Conservation (phyloP, 495 filamentous ascomycete species). For the Hypoxylon trugodes region DNA sequence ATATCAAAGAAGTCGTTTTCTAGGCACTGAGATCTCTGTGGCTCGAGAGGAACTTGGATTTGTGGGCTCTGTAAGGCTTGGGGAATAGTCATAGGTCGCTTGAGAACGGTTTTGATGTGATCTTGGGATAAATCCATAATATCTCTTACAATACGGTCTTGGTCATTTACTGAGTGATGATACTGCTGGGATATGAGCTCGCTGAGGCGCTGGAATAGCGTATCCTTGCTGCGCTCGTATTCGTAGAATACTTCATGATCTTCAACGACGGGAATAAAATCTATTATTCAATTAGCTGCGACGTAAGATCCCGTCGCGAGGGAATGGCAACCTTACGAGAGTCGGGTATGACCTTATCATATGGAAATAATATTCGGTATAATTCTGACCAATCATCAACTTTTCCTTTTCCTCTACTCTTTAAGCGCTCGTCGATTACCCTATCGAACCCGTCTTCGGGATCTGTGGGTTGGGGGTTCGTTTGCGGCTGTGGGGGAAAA, state of each 20-base stretch:
- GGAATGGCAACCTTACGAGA: not conserved
- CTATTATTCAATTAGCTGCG: not conserved
- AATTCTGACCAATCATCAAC: slow-evolving; percentile 1
- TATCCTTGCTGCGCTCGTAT: not conserved
- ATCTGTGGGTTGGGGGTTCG: not conserved
- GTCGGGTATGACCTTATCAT: slow-evolving; percentile 1
- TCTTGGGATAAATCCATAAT: not conserved
- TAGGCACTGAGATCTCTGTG: not conserved
- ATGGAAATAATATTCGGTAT: slow-evolving; percentile 4
- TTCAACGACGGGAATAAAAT: slow-evolving; percentile 15
- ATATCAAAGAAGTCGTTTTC: not conserved
- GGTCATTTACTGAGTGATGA: not conserved
- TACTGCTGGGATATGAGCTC: not conserved
- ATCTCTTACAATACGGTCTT: not conserved
- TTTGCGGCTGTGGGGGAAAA: not conserved
- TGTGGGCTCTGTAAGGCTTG: not conserved
- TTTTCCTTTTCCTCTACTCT: not conserved
- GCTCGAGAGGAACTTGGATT: not conserved
- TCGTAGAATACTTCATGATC: slow-evolving; percentile 4
- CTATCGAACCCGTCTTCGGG: slow-evolving; percentile 14
- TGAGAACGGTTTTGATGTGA: not conserved
- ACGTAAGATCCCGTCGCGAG: not conserved
- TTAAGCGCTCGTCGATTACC: not conserved
- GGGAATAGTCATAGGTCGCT: not conserved
- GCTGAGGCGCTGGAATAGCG: not conserved